A percentile compares a stretch with the other conserved stretches of the same genome.
phyloP scores from a whole-genome alignment of 352 stramenopile species.

The Globisporangium mamillatum region DNA sequence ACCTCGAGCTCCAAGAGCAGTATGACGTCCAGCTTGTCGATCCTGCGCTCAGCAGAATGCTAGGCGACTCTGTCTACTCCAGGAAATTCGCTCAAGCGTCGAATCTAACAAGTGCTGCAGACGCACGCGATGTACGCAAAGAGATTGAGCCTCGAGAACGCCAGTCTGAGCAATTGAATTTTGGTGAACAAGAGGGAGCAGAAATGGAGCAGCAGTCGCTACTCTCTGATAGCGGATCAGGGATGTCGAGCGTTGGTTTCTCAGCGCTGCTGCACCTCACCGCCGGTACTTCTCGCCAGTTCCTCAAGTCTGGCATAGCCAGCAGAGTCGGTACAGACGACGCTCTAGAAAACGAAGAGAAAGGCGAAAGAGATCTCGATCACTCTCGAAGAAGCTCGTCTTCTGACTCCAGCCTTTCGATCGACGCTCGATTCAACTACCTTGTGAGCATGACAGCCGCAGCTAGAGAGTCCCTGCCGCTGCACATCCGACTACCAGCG shows the following conservation, averaged over 20 bases:
- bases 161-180: not conserved
- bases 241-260: slow-evolving; percentile 50
- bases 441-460: slow-evolving; percentile 46
- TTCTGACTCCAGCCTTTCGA: slow-evolving; percentile 46
- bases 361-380: slow-evolving; percentile 1
- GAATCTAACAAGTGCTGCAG: not conserved
- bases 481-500: slow-evolving; percentile 42
- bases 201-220: slow-evolving; percentile 16
- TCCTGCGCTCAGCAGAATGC: slow-evolving; percentile 34
- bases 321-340: not conserved
- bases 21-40: slow-evolving; percentile 36
- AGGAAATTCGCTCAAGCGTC: not conserved
- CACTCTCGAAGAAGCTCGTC: slow-evolving; percentile 11
- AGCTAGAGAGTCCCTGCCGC: slow-evolving; percentile 35
- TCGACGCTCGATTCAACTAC: slow-evolving; percentile 44
- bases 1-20: slow-evolving; percentile 17
- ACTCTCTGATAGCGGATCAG: slow-evolving; percentile 30
- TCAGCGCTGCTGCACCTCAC: slow-evolving; percentile 39
- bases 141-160: not conserved
- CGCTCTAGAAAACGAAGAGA: slow-evolving; percentile 11
- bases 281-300: slow-evolving; percentile 22
- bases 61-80: not conserved
- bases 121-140: not conserved
- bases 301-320: not conserved
- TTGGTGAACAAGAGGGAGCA: not conserved